Conservation (phyloP, 768 basidiomycete species). For the Collybiopsis luxurians region DNA sequence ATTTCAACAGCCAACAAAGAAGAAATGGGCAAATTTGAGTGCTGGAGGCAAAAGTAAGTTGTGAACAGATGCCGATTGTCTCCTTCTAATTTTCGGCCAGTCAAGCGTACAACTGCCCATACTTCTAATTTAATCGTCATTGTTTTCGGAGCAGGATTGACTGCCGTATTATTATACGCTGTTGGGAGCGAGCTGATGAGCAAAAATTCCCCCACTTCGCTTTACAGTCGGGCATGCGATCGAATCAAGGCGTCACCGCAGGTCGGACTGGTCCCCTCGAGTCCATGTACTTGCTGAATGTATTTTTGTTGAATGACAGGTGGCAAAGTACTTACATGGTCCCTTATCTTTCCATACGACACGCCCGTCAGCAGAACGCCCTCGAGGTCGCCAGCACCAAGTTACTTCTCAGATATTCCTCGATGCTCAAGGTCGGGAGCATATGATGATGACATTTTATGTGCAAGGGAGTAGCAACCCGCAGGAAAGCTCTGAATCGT, state of each 20-base stretch:
- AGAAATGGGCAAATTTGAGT: constrained; percentile 80
- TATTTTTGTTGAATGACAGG: constrained; percentile 40
- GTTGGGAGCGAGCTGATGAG: constrained; percentile 83
- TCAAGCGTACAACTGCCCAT: constrained; percentile 46
- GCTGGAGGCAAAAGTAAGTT: constrained; percentile 70
- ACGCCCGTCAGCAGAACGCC: constrained; percentile 70
- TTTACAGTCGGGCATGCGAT: constrained; percentile 64
- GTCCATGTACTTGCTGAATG: constrained; percentile 3
- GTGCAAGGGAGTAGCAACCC: constrained; percentile 52
- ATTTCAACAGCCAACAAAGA: constrained; percentile 48
- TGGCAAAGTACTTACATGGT: constrained; percentile 64
- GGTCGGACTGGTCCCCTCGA: constrained; percentile 28
- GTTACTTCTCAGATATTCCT: constrained; percentile 75
- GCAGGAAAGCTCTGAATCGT: constrained; percentile 30
- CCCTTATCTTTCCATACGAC: constrained; percentile 80
- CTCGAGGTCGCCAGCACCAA: constrained; percentile 80
- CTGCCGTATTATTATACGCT: constrained; percentile 72
- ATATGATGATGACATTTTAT: constrained; percentile 84
- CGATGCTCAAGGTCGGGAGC: constrained; percentile 73
- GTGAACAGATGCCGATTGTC: neutral
- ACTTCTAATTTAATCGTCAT: constrained; percentile 55
- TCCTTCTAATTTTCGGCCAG: constrained; percentile 21
- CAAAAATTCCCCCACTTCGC: constrained; percentile 82
- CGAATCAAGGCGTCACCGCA: constrained; percentile 44
- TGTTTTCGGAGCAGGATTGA: constrained; percentile 77